Evolutionary conservation across 148 eudicot species (phyloP), one percentile per base, ranked within the genome.

Genomic region (Pharnaceum exiguum): DNA sequence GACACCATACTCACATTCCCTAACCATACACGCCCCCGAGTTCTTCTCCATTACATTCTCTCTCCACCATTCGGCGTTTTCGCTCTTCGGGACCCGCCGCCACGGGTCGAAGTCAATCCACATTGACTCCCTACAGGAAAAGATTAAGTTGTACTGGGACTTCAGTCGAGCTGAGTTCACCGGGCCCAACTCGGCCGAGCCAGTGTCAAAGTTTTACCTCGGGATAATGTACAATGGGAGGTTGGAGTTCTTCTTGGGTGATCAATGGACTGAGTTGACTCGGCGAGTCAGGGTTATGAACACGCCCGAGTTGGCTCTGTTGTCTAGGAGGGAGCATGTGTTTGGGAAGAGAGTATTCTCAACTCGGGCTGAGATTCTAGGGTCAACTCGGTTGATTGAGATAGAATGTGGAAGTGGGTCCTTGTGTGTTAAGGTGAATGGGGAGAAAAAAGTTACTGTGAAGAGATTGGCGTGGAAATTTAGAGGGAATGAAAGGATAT

Each of bases 381-480:
- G 85, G 37, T 42, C 60, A 35, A 70, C 44, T 40, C 82, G 76
- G 42, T 55, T 69, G 33, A 67, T 82, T 21, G 88, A 71, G 59
- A 77, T 82, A 13, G 88, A 82, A 29, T 79, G 88, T 43, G 54
- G 62, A 0, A 78, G 84, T 0, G 88, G 88, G 12, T 60, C 77
- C 43, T 57, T 82, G 36, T 79, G 45, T 62, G 78, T 82, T 39
- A 82, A 63, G 43, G 46, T 82, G 5, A 76, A 82, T 46, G 85
- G 78, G 0, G 77, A 68, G 37, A 29, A 21, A 0, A 69, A 80
- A 7, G 54, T 82, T 3, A 78, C 60, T 3, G 73, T 82, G 36
- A 82, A 77, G 24, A 67, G 79, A 19, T 42, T 82, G 15, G 82
- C 78, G 18, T 82, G 88, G 88, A 82, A 82, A 12, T 82, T 82